These are phyloP conservation scores for Coemansia sp. DNA, from an alignment of 192 early-diverging fungal genomes.

Conservation along the genomic window DNA sequence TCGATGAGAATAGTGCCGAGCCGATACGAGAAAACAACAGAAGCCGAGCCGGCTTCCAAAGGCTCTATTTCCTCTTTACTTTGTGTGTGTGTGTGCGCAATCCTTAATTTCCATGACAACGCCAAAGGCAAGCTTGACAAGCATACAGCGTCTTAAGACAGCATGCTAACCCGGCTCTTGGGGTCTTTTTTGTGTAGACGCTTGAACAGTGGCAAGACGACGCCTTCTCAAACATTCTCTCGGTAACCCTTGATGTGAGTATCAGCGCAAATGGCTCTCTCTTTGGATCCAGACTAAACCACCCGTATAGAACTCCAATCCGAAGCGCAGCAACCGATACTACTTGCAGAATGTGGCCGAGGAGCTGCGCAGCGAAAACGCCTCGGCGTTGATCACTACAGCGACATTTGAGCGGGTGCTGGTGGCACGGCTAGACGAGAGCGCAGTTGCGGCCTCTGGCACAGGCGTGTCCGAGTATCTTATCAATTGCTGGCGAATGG, in stretches of 20 bases:
- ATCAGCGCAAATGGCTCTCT: too few species aligned
- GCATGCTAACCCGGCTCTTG: neutral
- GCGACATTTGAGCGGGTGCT: slow-evolving; percentile 65
- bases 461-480: slow-evolving; percentile 64
- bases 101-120: slow-evolving; percentile 9
- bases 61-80: too few species aligned
- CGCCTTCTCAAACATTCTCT: slow-evolving; percentile 71
- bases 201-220: slow-evolving; percentile 77
- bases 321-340: slow-evolving; percentile 19
- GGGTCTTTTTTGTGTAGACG: slow-evolving; percentile 9
- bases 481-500: slow-evolving; percentile 60
- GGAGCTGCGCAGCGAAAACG: slow-evolving; percentile 41
- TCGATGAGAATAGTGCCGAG: slow-evolving; percentile 3
- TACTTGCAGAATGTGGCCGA: slow-evolving; percentile 26
- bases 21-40: neutral
- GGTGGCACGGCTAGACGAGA: slow-evolving; percentile 66
- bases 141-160: too few species aligned
- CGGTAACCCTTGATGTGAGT: slow-evolving; percentile 71
- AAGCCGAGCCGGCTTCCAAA: neutral
- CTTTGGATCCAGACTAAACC: neutral
- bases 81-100: too few species aligned
- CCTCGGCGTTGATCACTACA: slow-evolving; percentile 41
- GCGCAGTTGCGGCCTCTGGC: slow-evolving; percentile 37
- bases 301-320: slow-evolving; percentile 16
- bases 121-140: slow-evolving; percentile 15